Percentiles rank a stretch among this genome's conserved stretches.
Evolutionary conservation across 2,329 filamentous ascomycete species (phyloP).

Genomic region (Colletotrichum sp.): DNA sequence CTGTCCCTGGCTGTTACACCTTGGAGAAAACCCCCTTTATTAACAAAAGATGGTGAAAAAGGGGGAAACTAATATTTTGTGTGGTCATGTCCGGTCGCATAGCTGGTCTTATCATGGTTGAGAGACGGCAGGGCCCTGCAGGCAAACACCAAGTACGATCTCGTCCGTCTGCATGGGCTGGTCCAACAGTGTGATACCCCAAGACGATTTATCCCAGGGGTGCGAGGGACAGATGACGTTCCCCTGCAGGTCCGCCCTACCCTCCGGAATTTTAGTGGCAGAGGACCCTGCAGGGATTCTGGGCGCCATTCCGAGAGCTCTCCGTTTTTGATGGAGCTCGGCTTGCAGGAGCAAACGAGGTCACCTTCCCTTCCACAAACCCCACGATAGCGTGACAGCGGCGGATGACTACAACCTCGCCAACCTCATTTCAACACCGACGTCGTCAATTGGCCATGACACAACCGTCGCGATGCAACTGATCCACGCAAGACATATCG

Average conservation of each 20-base stretch:
- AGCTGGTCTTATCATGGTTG: neutral
- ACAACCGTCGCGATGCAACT: constrained; percentile 29
- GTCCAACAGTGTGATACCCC: constrained; percentile 1
- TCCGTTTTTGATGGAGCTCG: constrained; percentile 13
- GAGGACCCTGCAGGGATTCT: constrained; percentile 14
- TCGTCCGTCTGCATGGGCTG: neutral
- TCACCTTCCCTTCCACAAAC: neutral
- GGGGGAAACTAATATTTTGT: neutral
- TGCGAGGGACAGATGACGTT: constrained; percentile 17
- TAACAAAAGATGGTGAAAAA: neutral
- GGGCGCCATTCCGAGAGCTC: constrained; percentile 10
- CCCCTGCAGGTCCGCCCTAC: constrained; percentile 17
- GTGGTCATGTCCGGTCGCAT: neutral
- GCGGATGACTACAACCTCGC: neutral
- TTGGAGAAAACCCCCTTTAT: neutral
- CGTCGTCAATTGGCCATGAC: constrained; percentile 23
- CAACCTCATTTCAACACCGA: neutral
- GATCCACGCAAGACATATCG: constrained; percentile 28
- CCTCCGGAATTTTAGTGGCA: neutral
- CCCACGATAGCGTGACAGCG: neutral
- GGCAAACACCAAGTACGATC: neutral
- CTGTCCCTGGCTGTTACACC: neutral
- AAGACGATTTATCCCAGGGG: constrained; percentile 10
- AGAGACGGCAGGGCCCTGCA: neutral
- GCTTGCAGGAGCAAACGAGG: constrained; percentile 12